Evolutionary conservation across 2,329 filamentous ascomycete genomes (phyloP).

Genomic region (Pseudogymnoascus sp.): DNA sequence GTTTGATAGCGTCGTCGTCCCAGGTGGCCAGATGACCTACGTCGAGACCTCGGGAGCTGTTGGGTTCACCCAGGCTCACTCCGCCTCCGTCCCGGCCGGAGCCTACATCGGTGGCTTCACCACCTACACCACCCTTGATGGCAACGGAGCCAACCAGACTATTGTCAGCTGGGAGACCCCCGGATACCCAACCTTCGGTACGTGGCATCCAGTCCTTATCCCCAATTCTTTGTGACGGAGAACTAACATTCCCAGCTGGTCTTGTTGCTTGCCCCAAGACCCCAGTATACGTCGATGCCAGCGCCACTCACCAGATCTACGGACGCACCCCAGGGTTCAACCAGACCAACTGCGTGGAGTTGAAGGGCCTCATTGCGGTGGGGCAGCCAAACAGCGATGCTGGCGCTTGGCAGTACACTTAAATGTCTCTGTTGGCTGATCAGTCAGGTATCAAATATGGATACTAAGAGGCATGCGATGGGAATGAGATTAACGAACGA

Average conservation of each 20-base stretch:
- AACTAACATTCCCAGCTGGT: constrained; percentile 24
- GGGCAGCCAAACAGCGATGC: constrained; percentile 19
- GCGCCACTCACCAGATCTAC: constrained; percentile 23
- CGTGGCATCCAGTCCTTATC: constrained; percentile 17
- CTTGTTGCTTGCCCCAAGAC: constrained; percentile 22
- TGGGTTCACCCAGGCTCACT: constrained; percentile 49
- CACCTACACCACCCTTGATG: constrained; percentile 19
- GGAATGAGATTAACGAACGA: constrained; percentile 10
- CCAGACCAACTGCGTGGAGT: constrained; percentile 25
- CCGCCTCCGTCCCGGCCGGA: constrained; percentile 40
- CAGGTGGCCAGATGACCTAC: constrained; percentile 56
- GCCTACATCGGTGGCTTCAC: constrained; percentile 42
- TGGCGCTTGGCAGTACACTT: constrained; percentile 36
- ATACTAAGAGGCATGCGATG: background rate
- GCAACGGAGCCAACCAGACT: background rate
- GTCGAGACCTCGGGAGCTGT: constrained; percentile 45
- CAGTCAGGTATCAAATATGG: background rate
- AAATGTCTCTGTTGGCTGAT: constrained; percentile 8
- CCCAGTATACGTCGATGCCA: constrained; percentile 15
- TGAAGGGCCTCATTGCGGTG: constrained; percentile 28
- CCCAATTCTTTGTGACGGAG: constrained; percentile 21
- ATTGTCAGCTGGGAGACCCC: constrained; percentile 5
- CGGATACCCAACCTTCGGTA: background rate
- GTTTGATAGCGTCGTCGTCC: constrained; percentile 40
- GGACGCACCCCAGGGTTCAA: constrained; percentile 24